Conservation (phyloP, 352 stramenopile genomes). For the Thalassiosira ordinaria region DNA sequence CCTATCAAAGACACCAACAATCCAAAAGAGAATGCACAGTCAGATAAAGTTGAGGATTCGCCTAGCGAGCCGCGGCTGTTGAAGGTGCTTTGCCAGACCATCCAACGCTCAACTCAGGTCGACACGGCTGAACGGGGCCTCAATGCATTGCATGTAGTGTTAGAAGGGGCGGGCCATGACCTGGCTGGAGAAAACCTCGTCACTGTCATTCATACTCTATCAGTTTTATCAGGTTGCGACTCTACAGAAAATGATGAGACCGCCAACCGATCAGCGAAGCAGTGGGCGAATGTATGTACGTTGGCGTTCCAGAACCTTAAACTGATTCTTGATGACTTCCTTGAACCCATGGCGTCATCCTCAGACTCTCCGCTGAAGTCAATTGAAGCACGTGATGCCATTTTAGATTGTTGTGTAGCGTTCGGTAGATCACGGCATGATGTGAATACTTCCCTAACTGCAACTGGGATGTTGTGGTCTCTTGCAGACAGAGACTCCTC, state of each 20-base stretch:
- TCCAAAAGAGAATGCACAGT: conserved; percentile 11
- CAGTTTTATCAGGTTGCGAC: conserved; percentile 62
- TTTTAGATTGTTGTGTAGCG: conserved; percentile 92
- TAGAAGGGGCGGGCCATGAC: conserved; percentile 78
- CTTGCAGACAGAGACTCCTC: conserved; percentile 86
- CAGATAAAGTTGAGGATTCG: conserved; percentile 10
- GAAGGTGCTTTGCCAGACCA: conserved; percentile 72
- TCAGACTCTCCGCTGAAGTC: conserved; percentile 72
- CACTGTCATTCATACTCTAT: conserved; percentile 69
- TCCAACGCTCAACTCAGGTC: conserved; percentile 53
- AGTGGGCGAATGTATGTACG: conserved; percentile 64
- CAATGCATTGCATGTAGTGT: conserved; percentile 69
- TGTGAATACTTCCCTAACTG: conserved; percentile 97
- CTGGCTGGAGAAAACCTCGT: conserved; percentile 68
- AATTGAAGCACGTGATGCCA: conserved; percentile 74
- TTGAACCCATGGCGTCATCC: conserved; percentile 88
- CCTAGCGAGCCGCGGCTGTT: conserved; percentile 44
- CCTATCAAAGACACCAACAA: conserved; percentile 23
- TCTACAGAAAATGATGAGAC: conserved; percentile 34
- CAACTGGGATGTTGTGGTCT: conserved; percentile 95
- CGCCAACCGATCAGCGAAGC: conserved; percentile 64
- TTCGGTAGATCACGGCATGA: conserved; percentile 94
- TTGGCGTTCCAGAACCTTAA: conserved; percentile 94
- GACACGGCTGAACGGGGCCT: conserved; percentile 73
- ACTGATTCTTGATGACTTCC: conserved; percentile 95